Evolutionary conservation across 2,329 filamentous ascomycete species (phyloP), one percentile per base, ranked within the genome.

Genomic region (Colletotrichum chlorophyti): DNA sequence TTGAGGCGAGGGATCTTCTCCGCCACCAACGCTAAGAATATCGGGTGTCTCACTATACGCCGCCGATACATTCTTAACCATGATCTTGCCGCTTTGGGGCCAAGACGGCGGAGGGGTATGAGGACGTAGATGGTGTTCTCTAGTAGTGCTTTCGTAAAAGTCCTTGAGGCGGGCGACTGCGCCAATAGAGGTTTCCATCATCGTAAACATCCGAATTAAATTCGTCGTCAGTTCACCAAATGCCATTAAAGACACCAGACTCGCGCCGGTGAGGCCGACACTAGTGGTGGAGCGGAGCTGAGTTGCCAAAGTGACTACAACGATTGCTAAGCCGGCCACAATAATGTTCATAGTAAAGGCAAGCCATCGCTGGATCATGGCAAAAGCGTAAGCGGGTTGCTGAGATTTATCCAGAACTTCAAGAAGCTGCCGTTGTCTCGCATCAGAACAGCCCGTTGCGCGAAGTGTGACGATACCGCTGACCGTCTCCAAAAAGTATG

Each of bases 351-450:
- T 66, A 0, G 82, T 78, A 2, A 86, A 69, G 0, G 73, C 77
- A 0, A 85, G 72, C 84, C 84, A 87, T 40, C 82, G 75, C 65
- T 88, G 85, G 5, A 85, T 77, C 34, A 79, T 78, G 53, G 77
- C 80, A 11, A 87, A 74, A 1, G 85, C 73, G 64, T 88, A 87
- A 55, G 81, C 84, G 0, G 84, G 83, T 15, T 74, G 71, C 63
- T 88, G 85, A 0, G 83, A 84, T 9, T 70, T 70, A 62, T 87
- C 81, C 3, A 87, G 70, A 0, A 84, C 73, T 5, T 64, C 60
- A 21, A 78, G 66, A 53, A 82, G 83, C 61, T 74, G 75, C 32
- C 75, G 64, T 15, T 76, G 70, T 52, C 78, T 74, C 8, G 68
- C 66, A 3, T 69, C 62, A 27, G 78, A 71, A 82, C 83, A 85